A percentile compares a stretch with the other conserved stretches of the same genome.
Conservation (phyloP, 768 basidiomycete species). For the Lentinula lateritia region DNA sequence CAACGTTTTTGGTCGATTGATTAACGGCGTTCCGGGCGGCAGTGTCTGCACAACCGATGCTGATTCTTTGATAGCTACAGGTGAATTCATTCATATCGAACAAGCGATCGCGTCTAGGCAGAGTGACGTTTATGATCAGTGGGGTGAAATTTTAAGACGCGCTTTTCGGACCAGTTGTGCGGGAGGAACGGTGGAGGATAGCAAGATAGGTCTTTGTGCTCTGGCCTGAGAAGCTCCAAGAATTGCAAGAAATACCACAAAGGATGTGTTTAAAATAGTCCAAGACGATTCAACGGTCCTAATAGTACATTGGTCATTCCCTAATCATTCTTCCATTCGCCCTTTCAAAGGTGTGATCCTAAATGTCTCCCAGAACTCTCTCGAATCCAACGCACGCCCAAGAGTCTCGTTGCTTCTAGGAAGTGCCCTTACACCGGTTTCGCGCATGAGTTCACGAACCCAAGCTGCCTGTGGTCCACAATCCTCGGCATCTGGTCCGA, state of each 20-base stretch:
- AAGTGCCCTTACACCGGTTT: conserved; percentile 40
- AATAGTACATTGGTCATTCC: too few relatives aligned
- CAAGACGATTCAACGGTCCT: too few relatives aligned
- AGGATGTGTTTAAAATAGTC: too few relatives aligned
- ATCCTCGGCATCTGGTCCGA: conserved; percentile 7
- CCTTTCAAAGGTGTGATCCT: conserved; percentile 35
- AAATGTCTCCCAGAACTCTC: conserved; percentile 55
- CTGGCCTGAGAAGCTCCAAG: too few relatives aligned
- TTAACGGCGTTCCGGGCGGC: conserved; percentile 29
- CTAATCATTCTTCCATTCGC: conserved; percentile 19
- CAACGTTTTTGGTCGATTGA: conserved; percentile 39
- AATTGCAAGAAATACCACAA: too few relatives aligned
- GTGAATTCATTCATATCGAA: conserved; percentile 39
- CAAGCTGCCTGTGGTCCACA: conserved; percentile 39
- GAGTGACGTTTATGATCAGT: conserved; percentile 22
- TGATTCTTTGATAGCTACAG: conserved; percentile 19
- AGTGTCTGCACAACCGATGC: conserved; percentile 26
- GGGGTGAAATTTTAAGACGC: conserved; percentile 26
- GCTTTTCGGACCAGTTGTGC: conserved; percentile 22
- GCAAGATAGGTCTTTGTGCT: neutral
- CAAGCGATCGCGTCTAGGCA: conserved; percentile 23
- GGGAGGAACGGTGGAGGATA: neutral
- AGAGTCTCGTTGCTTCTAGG: conserved; percentile 45
- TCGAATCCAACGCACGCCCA: conserved; percentile 51
- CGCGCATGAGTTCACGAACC: conserved; percentile 56